phyloP scores from a whole-genome alignment of 1,284 basidiomycete species.

The Cutaneotrichosporon sp. region DNA sequence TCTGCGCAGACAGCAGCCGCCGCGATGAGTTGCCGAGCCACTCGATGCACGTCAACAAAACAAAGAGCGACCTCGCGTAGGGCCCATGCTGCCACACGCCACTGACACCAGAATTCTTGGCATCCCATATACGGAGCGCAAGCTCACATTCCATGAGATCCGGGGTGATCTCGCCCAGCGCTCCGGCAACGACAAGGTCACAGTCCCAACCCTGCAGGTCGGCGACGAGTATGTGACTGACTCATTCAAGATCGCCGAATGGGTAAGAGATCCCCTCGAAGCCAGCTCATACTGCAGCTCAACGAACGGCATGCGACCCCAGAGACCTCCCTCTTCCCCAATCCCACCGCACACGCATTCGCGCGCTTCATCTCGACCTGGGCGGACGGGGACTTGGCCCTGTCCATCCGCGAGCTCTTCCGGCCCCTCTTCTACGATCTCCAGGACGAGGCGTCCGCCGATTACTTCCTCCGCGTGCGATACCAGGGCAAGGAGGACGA shows the following conservation, averaged over 20 bases:
- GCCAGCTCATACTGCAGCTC: conserved; percentile 19
- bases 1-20: neutral
- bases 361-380: conserved; percentile 26
- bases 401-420: conserved; percentile 20
- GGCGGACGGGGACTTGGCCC: conserved; percentile 24
- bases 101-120: conserved; percentile 23
- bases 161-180: conserved; percentile 23
- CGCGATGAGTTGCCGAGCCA: neutral
- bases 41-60: conserved; percentile 3
- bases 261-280: conserved; percentile 19
- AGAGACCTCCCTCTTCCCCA: conserved; percentile 28
- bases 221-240: conserved; percentile 30
- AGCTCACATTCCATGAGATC: conserved; percentile 28
- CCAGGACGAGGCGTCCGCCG: conserved; percentile 9
- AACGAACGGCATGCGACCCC: conserved; percentile 23
- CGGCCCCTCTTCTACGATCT: conserved; percentile 9
- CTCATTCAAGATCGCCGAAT: conserved; percentile 34
- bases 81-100: too few species aligned
- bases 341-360: too few species aligned
- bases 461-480: conserved; percentile 26
- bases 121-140: conserved; percentile 12
- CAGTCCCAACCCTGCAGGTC: conserved; percentile 29
- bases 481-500: conserved; percentile 14
- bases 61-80: neutral
- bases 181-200: conserved; percentile 32